Evolutionary conservation across 495 filamentous ascomycete genomes (phyloP).

Genomic region (Glutinoglossum americanum): DNA sequence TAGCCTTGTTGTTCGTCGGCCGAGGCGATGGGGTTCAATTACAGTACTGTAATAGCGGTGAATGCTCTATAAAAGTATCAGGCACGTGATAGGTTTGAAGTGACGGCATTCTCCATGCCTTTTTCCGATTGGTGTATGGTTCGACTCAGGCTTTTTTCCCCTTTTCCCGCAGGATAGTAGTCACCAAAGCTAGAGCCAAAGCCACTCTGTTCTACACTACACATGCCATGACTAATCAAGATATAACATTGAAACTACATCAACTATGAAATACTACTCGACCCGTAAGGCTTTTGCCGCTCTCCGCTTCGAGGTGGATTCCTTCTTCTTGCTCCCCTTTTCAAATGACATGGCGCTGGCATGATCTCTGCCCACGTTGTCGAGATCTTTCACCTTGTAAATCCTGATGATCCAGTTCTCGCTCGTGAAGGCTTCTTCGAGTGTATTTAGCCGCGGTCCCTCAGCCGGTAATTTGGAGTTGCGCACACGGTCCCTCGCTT

Average conservation of each 20-base stretch:
- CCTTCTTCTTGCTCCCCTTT: constrained; percentile 86
- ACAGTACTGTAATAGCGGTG: background rate
- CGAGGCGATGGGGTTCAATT: background rate
- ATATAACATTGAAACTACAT: background rate
- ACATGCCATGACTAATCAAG: background rate
- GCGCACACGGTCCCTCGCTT: constrained; percentile 82
- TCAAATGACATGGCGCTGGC: constrained; percentile 69
- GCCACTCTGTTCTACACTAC: background rate
- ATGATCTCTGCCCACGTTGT: constrained; percentile 87
- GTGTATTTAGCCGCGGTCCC: constrained; percentile 63
- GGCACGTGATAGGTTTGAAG: background rate
- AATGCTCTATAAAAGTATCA: background rate
- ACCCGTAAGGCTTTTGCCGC: constrained; percentile 64
- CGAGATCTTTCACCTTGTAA: constrained; percentile 98
- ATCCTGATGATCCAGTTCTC: constrained; percentile 99
- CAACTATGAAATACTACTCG: constrained; percentile 34
- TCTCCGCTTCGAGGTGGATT: constrained; percentile 44
- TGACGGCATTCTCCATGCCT: too few species aligned
- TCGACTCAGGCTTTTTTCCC: too few species aligned
- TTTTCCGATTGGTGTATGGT: too few species aligned
- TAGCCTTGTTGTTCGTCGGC: background rate
- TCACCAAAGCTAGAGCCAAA: too few species aligned
- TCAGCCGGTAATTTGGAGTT: constrained; percentile 59
- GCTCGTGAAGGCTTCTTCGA: constrained; percentile 95
- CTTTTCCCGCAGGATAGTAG: too few species aligned